Percentiles rank a stretch among this genome's conserved stretches.
Evolutionary conservation across 2,329 filamentous ascomycete genomes (phyloP).

Genomic region (Escovopsis sp.): DNA sequence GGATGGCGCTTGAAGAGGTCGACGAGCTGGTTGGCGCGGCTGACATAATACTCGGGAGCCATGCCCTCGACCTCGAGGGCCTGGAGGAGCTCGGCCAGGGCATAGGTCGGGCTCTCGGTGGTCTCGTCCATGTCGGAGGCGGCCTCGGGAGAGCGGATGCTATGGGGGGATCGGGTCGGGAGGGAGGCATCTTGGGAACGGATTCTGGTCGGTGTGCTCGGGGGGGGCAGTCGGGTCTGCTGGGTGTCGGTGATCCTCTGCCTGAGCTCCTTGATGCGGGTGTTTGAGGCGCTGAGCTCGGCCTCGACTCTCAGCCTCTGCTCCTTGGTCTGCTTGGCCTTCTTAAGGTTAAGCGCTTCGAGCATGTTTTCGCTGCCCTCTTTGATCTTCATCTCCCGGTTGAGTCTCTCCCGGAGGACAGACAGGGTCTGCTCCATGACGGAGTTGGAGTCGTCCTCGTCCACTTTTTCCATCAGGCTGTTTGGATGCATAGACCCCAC

Average conservation of each 20-base stretch:
- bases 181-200: conserved; percentile 33
- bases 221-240: conserved; percentile 29
- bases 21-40: conserved; percentile 81
- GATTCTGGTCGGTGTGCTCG: conserved; percentile 35
- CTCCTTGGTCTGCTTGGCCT: conserved; percentile 87
- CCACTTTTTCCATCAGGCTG: conserved; percentile 39
- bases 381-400: conserved; percentile 95
- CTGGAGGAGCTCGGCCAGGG: conserved; percentile 78
- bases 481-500: conserved; percentile 21
- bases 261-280: conserved; percentile 47
- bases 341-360: conserved; percentile 86
- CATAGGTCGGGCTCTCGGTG: conserved; percentile 79
- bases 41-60: conserved; percentile 89
- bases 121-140: conserved; percentile 53
- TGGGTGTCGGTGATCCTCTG: conserved; percentile 47
- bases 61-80: conserved; percentile 78
- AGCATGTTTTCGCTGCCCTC: conserved; percentile 95
- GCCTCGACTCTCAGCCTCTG: conserved; percentile 67
- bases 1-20: conserved; percentile 90
- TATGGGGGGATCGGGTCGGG: conserved; percentile 40
- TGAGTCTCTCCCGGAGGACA: conserved; percentile 68
- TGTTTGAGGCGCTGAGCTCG: conserved; percentile 80
- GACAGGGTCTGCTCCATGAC: conserved; percentile 61
- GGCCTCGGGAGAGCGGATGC: conserved; percentile 33
- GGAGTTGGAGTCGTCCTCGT: conserved; percentile 43